Evolutionary conservation across 1,139 yeast species (phyloP).

Genomic region (Dujonia santamariae): DNA sequence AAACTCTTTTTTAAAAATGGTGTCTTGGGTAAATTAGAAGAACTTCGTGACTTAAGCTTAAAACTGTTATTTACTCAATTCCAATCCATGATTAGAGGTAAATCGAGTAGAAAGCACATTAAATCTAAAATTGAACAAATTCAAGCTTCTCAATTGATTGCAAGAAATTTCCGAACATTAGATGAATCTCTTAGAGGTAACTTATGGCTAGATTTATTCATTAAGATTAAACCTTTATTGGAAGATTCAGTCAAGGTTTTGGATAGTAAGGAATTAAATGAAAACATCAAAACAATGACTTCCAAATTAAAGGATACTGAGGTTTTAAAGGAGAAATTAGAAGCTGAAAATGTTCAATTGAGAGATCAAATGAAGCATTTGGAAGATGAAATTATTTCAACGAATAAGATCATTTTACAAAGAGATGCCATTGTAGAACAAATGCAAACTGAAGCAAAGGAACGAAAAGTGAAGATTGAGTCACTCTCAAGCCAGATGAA

Average conservation of each 20-base stretch:
- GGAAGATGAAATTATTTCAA: constrained; percentile 36
- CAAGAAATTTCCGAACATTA: constrained; percentile 57
- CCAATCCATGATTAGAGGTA: constrained; percentile 71
- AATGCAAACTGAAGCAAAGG: constrained; percentile 23
- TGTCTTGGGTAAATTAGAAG: constrained; percentile 83
- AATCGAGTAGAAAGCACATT: constrained; percentile 51
- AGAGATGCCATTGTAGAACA: constrained; percentile 23
- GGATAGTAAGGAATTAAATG: constrained; percentile 55
- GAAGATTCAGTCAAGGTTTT: constrained; percentile 61
- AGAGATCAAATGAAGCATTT: constrained; percentile 48
- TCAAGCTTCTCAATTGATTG: constrained; percentile 70
- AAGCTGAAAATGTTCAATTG: constrained; percentile 47
- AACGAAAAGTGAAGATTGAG: constrained; percentile 18
- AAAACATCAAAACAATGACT: constrained; percentile 36
- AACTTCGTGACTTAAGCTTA: constrained; percentile 65
- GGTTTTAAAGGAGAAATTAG: constrained; percentile 39
- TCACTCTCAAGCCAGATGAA: constrained; percentile 13
- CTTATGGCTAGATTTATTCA: constrained; percentile 80
- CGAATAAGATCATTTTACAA: constrained; percentile 24
- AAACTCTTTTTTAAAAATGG: constrained; percentile 95
- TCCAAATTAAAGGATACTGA: constrained; percentile 40
- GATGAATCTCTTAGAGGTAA: constrained; percentile 48
- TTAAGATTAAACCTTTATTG: constrained; percentile 72
- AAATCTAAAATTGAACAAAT: constrained; percentile 52
- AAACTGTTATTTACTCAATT: constrained; percentile 55